phyloP scores from a whole-genome alignment of 2,329 filamentous ascomycete species.

The Lasiodiplodia sp. region DNA sequence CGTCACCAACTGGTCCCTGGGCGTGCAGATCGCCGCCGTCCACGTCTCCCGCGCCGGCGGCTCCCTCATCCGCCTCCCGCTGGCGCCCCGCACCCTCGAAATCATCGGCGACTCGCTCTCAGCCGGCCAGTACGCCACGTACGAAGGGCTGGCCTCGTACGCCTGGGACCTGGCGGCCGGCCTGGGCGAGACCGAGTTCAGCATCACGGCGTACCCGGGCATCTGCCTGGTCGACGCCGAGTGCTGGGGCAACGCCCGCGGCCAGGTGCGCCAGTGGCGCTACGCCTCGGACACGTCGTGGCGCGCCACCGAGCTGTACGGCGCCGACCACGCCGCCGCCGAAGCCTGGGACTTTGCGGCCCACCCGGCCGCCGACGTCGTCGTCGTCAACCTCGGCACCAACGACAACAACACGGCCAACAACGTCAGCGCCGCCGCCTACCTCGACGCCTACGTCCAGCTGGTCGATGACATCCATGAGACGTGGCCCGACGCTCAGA shows the following conservation, averaged over 20 bases:
- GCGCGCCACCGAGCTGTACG: conserved; percentile 55
- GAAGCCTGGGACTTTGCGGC: conserved; percentile 46
- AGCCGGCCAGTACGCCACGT: conserved; percentile 64
- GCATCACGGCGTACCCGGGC: conserved; percentile 65
- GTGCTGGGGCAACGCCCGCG: conserved; percentile 59
- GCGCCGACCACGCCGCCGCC: conserved; percentile 38
- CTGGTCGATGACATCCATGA: conserved; percentile 51
- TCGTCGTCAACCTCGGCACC: conserved; percentile 56
- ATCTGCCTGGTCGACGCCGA: conserved; percentile 64
- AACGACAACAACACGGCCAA: conserved; percentile 55
- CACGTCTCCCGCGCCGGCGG: conserved; percentile 57
- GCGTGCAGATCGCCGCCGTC: conserved; percentile 63
- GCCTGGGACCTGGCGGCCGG: conserved; percentile 64
- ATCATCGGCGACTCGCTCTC: conserved; percentile 59
- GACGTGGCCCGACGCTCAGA: conserved; percentile 51
- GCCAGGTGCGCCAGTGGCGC: conserved; percentile 63
- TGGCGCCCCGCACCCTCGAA: conserved; percentile 49
- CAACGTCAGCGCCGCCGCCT: conserved; percentile 49
- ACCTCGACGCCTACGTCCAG: conserved; percentile 50
- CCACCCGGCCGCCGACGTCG: conserved; percentile 49
- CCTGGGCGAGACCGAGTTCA: conserved; percentile 65
- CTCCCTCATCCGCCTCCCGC: conserved; percentile 53
- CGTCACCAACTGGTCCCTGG: conserved; percentile 68
- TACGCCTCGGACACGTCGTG: conserved; percentile 62
- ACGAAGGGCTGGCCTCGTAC: conserved; percentile 65